Base-by-base conservation (phyloP, 495 filamentous ascomycete genomes). In the Penicillium parvum region DNA sequence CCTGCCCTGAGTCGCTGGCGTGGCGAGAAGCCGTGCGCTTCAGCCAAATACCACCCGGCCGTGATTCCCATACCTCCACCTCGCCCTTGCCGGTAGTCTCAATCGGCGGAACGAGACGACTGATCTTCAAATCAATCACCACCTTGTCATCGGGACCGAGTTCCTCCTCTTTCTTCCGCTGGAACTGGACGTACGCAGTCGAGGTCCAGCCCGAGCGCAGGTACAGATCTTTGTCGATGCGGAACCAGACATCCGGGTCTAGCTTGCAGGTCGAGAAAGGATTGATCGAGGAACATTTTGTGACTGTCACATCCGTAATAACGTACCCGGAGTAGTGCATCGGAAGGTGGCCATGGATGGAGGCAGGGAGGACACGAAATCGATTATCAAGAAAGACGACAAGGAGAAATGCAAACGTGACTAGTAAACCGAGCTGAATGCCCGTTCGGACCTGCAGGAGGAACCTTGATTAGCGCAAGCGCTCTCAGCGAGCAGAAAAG, bases 151-250 rank as follows among this genome's bases (percentile, higher is more conserved):
- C 73, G 6, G 71, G 65, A 15, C 65, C 66, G 35, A 97, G 73
- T 29, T 96, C 90, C 57, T 92, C 85, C 66, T 97, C 91, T 51
- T 82, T 81, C 77, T 90, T 95, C 27, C 88, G 74, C 60, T 88
- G 75, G 42, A 96, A 78, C 57, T 91, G 84, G 20, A 98, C 60
- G 63, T 85, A 97, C 36, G 90, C 94, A 57, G 76, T 83, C 27
- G 78, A 81, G 32, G 88, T 69, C 77, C 84, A 87, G 36, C 77
- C 75, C 29, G 75, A 75, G 45, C 75, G 76, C 12, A 98, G 75
- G 62, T 90, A 92, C 1, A 98, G 77, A 57, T 98, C 90, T 69
- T 97, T 98, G 42, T 95, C 86, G 47, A 97, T 70, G 39, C 86
- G 82, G 46, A 85, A 77, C 92, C 92, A 98, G 43, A 72, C 58